phyloP scores from a whole-genome alignment of 169 alveolate species.

The Pseudocohnilembus persalinus region DNA sequence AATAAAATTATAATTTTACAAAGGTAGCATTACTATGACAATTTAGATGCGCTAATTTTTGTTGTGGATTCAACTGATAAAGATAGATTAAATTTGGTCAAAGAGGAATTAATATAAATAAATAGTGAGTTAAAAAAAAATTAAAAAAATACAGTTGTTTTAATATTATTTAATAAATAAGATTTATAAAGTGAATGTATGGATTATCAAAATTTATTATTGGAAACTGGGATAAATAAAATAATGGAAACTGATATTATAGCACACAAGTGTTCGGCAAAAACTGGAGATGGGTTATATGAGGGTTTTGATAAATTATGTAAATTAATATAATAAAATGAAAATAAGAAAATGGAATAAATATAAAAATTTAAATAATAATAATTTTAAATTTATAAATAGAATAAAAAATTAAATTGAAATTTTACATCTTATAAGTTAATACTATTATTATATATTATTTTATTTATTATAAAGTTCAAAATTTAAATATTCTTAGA shows the following conservation, averaged over 20 bases:
- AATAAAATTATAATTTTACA: no score
- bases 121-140: slow-evolving; percentile 26
- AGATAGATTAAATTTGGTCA: slow-evolving; percentile 58
- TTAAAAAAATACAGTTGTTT: slow-evolving; percentile 33
- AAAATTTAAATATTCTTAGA: no score
- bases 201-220: slow-evolving; percentile 24
- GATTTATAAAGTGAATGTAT: slow-evolving; percentile 25
- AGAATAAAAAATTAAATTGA: no score
- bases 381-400: no score
- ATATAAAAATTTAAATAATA: no score
- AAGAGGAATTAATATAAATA: slow-evolving; percentile 44
- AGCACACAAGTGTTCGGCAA: slow-evolving; percentile 34
- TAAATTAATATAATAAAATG: slow-evolving; percentile 13
- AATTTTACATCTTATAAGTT: no score
- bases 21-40: slow-evolving; percentile 52
- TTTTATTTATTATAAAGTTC: no score
- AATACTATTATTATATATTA: no score
- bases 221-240: slow-evolving; percentile 34
- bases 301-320: slow-evolving; percentile 35
- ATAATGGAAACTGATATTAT: slow-evolving; percentile 25
- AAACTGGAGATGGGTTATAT: slow-evolving; percentile 37
- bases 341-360: no score
- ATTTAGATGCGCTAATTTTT: slow-evolving; percentile 60
- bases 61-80: slow-evolving; percentile 73
- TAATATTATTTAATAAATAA: slow-evolving; percentile 36